Percentiles rank a stretch among this genome's conserved stretches.
These are phyloP conservation scores for Cladosporium phlei DNA, from an alignment of 2,329 filamentous ascomycete genomes.

Conservation along the genomic window DNA sequence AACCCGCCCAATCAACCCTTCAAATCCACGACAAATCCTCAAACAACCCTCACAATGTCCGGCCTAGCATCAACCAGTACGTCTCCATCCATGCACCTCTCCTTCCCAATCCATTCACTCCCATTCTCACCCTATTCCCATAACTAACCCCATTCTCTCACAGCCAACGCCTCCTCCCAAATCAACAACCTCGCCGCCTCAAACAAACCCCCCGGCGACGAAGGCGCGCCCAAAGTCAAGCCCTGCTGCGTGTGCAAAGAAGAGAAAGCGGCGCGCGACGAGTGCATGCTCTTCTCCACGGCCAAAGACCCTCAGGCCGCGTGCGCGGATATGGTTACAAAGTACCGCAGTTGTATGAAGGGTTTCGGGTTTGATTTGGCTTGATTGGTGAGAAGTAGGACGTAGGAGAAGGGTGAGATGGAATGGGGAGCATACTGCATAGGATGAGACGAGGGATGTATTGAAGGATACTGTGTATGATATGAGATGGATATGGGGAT, in stretches of 20 bases:
- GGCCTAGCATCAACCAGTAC: conserved; percentile 1
- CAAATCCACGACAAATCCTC: neutral
- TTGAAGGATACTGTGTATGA: neutral
- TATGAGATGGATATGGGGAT: neutral
- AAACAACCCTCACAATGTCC: conserved; percentile 4
- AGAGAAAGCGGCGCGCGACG: conserved; percentile 86
- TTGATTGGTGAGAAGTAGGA: conserved; percentile 4
- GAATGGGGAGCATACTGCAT: neutral
- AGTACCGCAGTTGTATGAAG: conserved; percentile 88
- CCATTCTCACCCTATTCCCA: neutral
- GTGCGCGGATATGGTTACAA: conserved; percentile 75
- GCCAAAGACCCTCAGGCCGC: conserved; percentile 75
- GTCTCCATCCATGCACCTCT: neutral
- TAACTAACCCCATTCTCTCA: neutral
- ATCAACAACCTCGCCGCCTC: conserved; percentile 43
- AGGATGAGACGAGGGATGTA: neutral
- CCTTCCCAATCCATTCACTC: neutral
- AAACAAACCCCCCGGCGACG: conserved; percentile 33
- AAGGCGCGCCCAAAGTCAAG: conserved; percentile 43
- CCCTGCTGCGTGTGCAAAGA: conserved; percentile 98
- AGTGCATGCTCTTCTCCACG: conserved; percentile 97
- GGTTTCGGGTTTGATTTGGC: conserved; percentile 76
- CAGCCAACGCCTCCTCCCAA: conserved; percentile 13
- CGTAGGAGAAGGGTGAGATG: neutral
- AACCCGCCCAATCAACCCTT: neutral